phyloP scores from a whole-genome alignment of 1,284 basidiomycete species.

The Tylopilus sp. region DNA sequence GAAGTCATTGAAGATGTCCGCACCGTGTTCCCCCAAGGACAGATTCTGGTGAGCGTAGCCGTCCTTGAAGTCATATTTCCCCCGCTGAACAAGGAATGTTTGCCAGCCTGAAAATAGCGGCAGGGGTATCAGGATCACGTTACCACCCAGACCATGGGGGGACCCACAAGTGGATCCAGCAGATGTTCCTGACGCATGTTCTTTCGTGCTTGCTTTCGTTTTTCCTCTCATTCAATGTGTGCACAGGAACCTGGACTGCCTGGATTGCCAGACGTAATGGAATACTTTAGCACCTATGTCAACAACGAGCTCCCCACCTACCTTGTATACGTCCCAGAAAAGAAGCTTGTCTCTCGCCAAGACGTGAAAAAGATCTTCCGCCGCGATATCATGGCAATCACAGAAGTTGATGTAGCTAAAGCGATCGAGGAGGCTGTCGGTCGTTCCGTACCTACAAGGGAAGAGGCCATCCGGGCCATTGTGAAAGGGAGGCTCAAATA shows the following conservation, averaged over 20 bases:
- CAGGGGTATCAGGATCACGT: slow-evolving; percentile 35
- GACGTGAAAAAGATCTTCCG: slow-evolving; percentile 44
- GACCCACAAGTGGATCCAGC: neutral
- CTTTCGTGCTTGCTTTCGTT: neutral
- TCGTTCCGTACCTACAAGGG: slow-evolving; percentile 53
- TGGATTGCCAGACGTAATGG: slow-evolving; percentile 39
- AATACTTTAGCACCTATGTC: slow-evolving; percentile 28
- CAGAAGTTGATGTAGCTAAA: slow-evolving; percentile 38
- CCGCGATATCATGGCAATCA: slow-evolving; percentile 34
- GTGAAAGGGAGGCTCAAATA: slow-evolving; percentile 64
- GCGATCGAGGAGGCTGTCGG: slow-evolving; percentile 47
- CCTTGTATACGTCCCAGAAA: slow-evolving; percentile 40
- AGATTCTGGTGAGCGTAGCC: slow-evolving; percentile 34
- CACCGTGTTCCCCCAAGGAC: slow-evolving; percentile 40
- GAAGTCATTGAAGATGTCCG: slow-evolving; percentile 44
- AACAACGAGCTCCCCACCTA: slow-evolving; percentile 45
- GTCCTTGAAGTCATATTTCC: neutral
- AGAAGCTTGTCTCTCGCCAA: slow-evolving; percentile 41
- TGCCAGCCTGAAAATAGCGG: slow-evolving; percentile 39
- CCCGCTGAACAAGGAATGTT: neutral
- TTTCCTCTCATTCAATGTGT: slow-evolving; percentile 12
- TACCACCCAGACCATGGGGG: slow-evolving; percentile 34
- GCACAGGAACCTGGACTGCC: slow-evolving; percentile 34
- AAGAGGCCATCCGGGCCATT: slow-evolving; percentile 39
- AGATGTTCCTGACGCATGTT: slow-evolving; percentile 27